Percentiles rank a stretch among this genome's conserved stretches.
Evolutionary conservation across 208 protist species (phyloP).

Genomic region (Leptomonas seymouri): DNA sequence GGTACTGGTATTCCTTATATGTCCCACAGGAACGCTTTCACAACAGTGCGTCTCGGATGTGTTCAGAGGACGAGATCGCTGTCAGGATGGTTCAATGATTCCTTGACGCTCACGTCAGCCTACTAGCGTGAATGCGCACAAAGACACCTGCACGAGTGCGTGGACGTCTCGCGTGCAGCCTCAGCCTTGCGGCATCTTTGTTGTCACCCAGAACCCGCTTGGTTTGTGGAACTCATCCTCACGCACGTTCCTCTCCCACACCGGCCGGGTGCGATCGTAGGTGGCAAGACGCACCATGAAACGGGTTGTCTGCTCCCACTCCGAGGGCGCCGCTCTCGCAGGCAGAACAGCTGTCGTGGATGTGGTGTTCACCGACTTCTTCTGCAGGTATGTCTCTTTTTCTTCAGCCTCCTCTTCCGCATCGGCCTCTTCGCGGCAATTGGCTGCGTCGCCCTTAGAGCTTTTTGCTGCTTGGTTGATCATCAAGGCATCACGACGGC

Average conservation of each 20-base stretch:
- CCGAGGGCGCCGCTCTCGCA: constrained; percentile 6
- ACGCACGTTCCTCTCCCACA: constrained; percentile 76
- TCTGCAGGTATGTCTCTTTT: not conserved
- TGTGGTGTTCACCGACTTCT: not conserved
- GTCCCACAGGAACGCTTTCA: too few relatives aligned
- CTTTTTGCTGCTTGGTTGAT: constrained; percentile 63
- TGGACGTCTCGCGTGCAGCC: not conserved
- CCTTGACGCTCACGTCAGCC: too few relatives aligned
- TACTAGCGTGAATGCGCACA: too few relatives aligned
- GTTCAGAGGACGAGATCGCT: too few relatives aligned
- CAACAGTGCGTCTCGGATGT: too few relatives aligned
- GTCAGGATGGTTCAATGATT: too few relatives aligned
- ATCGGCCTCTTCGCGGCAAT: constrained; percentile 37
- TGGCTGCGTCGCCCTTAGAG: constrained; percentile 7
- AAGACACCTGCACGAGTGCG: too few relatives aligned
- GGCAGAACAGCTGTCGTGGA: not conserved
- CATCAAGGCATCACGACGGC: constrained; percentile 75
- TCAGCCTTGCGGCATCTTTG: constrained; percentile 39
- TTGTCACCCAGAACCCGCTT: constrained; percentile 84
- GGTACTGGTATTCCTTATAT: not conserved
- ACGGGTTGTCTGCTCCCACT: constrained; percentile 55
- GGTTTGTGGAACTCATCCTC: constrained; percentile 43
- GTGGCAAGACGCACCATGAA: constrained; percentile 49
- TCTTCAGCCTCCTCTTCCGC: constrained; percentile 24
- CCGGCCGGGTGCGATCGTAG: constrained; percentile 53